A percentile compares a stretch with the other conserved stretches of the same genome.
Evolutionary conservation across 148 eudicot genomes (phyloP).

Genomic region (Bassia scoparia): DNA sequence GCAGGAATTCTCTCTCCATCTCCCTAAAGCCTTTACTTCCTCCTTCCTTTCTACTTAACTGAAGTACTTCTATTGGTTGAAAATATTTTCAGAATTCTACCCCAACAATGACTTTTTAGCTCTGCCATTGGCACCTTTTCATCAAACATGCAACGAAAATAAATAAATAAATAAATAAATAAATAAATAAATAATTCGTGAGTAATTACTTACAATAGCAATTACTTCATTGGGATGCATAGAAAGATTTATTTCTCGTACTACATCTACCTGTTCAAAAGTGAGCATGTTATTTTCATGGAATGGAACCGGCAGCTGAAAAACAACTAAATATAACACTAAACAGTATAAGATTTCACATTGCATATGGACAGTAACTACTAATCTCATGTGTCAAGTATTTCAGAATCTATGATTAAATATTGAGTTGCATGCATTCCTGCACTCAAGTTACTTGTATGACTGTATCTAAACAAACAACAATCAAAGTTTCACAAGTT

Average conservation of each 20-base stretch:
- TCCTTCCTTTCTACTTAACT: background rate
- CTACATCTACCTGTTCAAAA: slow-evolving; percentile 70
- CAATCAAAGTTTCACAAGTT: background rate
- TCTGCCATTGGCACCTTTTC: background rate
- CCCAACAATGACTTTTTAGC: background rate
- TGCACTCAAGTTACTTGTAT: background rate
- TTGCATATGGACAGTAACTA: background rate
- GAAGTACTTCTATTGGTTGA: background rate
- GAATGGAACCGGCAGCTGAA: background rate
- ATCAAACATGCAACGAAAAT: background rate
- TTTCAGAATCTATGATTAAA: background rate
- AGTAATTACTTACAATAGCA: slow-evolving; percentile 66
- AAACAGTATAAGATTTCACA: background rate
- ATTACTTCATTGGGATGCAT: slow-evolving; percentile 87
- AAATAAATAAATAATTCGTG: no score
- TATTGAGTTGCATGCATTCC: slow-evolving; percentile 3
- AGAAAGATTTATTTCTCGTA: slow-evolving; percentile 53
- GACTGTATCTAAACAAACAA: background rate
- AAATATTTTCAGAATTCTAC: background rate
- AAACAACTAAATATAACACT: background rate
- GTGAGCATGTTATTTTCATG: slow-evolving; percentile 25
- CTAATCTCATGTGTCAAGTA: background rate
- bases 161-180: background rate
- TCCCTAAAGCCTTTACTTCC: background rate
- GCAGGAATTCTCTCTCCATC: background rate